Percentiles rank a stretch among this genome's conserved stretches.
Evolutionary conservation across 805 yeast species (phyloP).

Genomic region (Candida khao-thaluensis): DNA sequence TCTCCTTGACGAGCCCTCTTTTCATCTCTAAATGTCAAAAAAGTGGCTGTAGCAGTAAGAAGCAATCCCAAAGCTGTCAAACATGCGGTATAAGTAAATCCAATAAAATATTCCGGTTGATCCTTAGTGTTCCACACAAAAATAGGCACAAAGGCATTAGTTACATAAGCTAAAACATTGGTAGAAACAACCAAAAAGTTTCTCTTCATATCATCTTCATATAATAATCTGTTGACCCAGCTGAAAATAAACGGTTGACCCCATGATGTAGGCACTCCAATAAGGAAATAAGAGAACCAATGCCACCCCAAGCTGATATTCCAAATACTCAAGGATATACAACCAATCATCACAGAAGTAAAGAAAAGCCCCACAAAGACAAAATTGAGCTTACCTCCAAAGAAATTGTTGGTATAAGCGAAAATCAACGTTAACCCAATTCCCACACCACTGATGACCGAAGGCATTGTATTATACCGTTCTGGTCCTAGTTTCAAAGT

Average conservation of each 20-base stretch:
- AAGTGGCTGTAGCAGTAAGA: slow-evolving; percentile 27
- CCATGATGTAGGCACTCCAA: slow-evolving; percentile 48
- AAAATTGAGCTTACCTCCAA: slow-evolving; percentile 35
- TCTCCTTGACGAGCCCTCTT: no score
- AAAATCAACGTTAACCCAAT: slow-evolving; percentile 24
- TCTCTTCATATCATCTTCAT: slow-evolving; percentile 43
- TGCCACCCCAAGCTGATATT: slow-evolving; percentile 47
- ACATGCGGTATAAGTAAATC: slow-evolving; percentile 35
- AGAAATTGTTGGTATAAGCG: slow-evolving; percentile 30
- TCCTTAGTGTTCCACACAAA: slow-evolving; percentile 39
- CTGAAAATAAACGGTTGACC: slow-evolving; percentile 58
- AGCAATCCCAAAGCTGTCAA: slow-evolving; percentile 30
- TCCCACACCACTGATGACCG: slow-evolving; percentile 27
- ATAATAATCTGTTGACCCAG: slow-evolving; percentile 52
- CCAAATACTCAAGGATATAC: slow-evolving; percentile 47
- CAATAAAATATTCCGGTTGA: slow-evolving; percentile 31
- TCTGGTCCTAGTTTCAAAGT: slow-evolving; percentile 26
- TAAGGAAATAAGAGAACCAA: slow-evolving; percentile 49
- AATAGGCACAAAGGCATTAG: slow-evolving; percentile 39
- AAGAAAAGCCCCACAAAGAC: slow-evolving; percentile 39
- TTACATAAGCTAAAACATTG: slow-evolving; percentile 39
- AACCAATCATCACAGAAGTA: slow-evolving; percentile 39
- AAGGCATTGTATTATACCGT: slow-evolving; percentile 34
- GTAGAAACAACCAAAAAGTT: slow-evolving; percentile 39
- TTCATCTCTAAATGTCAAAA: slow-evolving; percentile 27